phyloP scores from a whole-genome alignment of 176 grass and related monocot genomes.

The Puccinellia tenuiflora region DNA sequence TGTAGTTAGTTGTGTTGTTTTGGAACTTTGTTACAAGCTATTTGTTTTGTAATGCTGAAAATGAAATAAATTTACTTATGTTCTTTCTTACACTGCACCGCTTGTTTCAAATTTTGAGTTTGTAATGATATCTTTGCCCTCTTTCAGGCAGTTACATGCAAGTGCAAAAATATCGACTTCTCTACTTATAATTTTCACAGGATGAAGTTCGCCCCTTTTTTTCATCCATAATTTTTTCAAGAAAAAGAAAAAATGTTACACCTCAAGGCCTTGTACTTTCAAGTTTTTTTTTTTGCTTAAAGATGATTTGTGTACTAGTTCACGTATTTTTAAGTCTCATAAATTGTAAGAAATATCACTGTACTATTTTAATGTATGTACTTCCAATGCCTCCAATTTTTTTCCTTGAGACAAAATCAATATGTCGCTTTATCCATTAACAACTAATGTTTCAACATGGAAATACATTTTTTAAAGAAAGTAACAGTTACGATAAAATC shows the following conservation, averaged over 20 bases:
- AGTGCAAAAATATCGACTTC: not conserved
- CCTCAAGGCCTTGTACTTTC: not conserved
- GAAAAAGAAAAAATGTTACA: not conserved
- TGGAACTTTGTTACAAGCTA: not conserved
- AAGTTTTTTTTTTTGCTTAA: not conserved
- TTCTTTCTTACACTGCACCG: too few species aligned
- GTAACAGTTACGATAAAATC: not conserved
- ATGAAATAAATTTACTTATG: too few species aligned
- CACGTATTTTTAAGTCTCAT: not conserved
- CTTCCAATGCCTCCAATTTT: not conserved
- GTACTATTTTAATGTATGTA: too few species aligned
- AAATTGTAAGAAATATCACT: too few species aligned
- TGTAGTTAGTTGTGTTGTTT: not conserved
- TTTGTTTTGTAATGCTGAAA: not conserved
- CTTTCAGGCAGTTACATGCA: not conserved
- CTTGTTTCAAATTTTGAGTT: too few species aligned
- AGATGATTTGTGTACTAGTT: not conserved
- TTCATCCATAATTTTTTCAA: not conserved
- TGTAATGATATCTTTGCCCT: too few species aligned
- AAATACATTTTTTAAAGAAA: not conserved
- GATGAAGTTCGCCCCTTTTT: not conserved
- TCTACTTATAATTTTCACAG: not conserved
- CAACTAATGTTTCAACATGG: not conserved
- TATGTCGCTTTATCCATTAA: not conserved
- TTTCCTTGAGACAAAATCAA: not conserved